Conservation (phyloP, 164 flowering plant species). For the Magnolia officinalis region DNA sequence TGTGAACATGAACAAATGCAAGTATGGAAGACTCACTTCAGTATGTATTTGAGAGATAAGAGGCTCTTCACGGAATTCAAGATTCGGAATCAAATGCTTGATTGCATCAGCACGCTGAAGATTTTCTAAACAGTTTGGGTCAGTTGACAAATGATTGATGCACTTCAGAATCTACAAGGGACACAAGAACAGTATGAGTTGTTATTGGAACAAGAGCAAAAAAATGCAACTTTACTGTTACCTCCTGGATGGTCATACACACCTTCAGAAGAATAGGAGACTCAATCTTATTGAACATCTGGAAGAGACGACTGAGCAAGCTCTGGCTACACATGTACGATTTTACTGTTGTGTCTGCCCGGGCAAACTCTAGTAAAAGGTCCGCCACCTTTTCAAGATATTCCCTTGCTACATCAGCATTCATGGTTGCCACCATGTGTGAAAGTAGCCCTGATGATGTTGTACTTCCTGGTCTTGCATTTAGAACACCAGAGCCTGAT, state of each 20-base stretch:
- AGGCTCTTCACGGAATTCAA: constrained; percentile 89
- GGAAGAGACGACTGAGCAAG: constrained; percentile 91
- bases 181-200: constrained; percentile 1
- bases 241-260: not conserved
- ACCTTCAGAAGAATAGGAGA: constrained; percentile 95
- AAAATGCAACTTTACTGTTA: not conserved
- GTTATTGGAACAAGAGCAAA: not conserved
- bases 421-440: constrained; percentile 86
- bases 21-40: constrained; percentile 49
- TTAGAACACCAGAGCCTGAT: constrained; percentile 96
- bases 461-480: constrained; percentile 97
- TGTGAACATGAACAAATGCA: not conserved
- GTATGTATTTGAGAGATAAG: constrained; percentile 80
- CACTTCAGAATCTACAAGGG: constrained; percentile 71
- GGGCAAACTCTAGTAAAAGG: constrained; percentile 86
- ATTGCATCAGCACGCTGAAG: constrained; percentile 98
- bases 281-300: constrained; percentile 87
- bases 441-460: constrained; percentile 91
- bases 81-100: constrained; percentile 92
- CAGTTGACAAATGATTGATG: constrained; percentile 87
- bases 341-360: constrained; percentile 87
- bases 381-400: constrained; percentile 95
- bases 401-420: constrained; percentile 90
- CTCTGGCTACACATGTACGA: constrained; percentile 93
- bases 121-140: constrained; percentile 92